Base-by-base conservation (phyloP, 345 rosid species). In the Bruguiera parviflora region DNA sequence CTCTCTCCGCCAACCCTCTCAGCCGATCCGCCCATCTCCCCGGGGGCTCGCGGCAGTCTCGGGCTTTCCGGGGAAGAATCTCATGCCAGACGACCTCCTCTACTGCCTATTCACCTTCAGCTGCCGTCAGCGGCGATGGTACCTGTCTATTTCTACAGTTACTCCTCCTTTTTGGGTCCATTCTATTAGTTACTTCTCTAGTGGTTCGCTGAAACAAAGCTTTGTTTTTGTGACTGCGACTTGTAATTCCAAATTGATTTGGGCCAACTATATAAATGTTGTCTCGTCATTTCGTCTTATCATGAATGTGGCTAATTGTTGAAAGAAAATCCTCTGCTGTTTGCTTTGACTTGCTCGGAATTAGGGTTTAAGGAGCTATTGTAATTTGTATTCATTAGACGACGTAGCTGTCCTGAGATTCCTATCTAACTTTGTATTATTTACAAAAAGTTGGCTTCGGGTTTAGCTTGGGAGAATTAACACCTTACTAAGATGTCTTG, bases 11-110 rank as follows among this genome's bases (percentile, higher is more conserved):
- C 24, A 60, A 65, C 22, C 82, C 58, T 47, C 81, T 57, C 79
- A 80, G 33, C n/a, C 63, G 58, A 55, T 52, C 58, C 61, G 68
- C 62, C 70, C 77, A 35, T 32, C 75, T 16, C 61, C 66, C 66
- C 75, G 76, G 10, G 83, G 69, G 24, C 8, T 62, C 70, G 61
- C 46, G 39, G 33, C 46, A 29, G 35, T 61, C 75, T 32, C 66
- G 33, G 29, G 52, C 74, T 9, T 28, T 61, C 37, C 46, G 68
- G 15, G 68, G 73, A 37, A 73, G 70, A 65, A 71, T 88, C 69
- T 82, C 92, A 46, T 89, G 93, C 78, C 95, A 81, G 77, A 74
- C 84, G 77, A 75, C 84, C 46, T 84, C 94, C 51, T 79, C 88
- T 24, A 28, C 67, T 51, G 74, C 86, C 63, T 72, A 90, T 22